A percentile compares a stretch with the other conserved stretches of the same genome.
phyloP scores from a whole-genome alignment of 2,329 filamentous ascomycete genomes.

The Penicillium sp. region DNA sequence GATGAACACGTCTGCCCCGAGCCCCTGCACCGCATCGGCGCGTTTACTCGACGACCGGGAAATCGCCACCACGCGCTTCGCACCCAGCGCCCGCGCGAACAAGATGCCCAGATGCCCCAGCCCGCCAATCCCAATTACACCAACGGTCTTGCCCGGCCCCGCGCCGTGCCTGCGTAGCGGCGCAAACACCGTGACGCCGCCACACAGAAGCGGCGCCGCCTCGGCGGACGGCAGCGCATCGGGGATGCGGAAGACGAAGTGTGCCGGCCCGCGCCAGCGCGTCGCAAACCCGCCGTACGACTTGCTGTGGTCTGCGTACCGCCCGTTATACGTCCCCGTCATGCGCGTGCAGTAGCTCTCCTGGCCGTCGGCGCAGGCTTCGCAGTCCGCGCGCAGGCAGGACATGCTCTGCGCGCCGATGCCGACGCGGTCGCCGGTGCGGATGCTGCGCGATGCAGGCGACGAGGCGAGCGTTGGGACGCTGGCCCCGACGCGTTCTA shows the following conservation, averaged over 20 bases:
- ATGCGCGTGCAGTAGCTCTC: slow-evolving; percentile 44
- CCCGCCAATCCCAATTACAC: slow-evolving; percentile 69
- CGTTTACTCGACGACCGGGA: slow-evolving; percentile 52
- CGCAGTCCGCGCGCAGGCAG: slow-evolving; percentile 49
- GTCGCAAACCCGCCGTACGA: slow-evolving; percentile 56
- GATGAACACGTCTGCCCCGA: slow-evolving; percentile 57
- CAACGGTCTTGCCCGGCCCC: slow-evolving; percentile 69
- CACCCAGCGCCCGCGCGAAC: slow-evolving; percentile 67
- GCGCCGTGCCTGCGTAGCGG: slow-evolving; percentile 65
- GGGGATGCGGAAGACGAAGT: slow-evolving; percentile 61
- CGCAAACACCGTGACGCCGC: slow-evolving; percentile 69
- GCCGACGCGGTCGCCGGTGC: slow-evolving; percentile 62
- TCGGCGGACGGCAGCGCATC: slow-evolving; percentile 48
- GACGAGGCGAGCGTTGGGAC: slow-evolving; percentile 31
- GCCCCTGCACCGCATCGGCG: slow-evolving; percentile 48
- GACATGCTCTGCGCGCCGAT: slow-evolving; percentile 60
- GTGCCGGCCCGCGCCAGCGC: slow-evolving; percentile 53
- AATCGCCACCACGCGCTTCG: slow-evolving; percentile 59
- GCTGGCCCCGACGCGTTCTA: slow-evolving; percentile 52
- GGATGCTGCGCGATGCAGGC: slow-evolving; percentile 40
- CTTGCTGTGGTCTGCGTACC: slow-evolving; percentile 36
- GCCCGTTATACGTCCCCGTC: slow-evolving; percentile 39
- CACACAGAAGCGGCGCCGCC: slow-evolving; percentile 71
- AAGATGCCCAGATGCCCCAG: slow-evolving; percentile 71
- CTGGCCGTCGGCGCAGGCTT: slow-evolving; percentile 38